Evolutionary conservation across 345 rosid species (phyloP), one percentile per base, ranked within the genome.

Genomic region (Ailanthus altissimus): DNA sequence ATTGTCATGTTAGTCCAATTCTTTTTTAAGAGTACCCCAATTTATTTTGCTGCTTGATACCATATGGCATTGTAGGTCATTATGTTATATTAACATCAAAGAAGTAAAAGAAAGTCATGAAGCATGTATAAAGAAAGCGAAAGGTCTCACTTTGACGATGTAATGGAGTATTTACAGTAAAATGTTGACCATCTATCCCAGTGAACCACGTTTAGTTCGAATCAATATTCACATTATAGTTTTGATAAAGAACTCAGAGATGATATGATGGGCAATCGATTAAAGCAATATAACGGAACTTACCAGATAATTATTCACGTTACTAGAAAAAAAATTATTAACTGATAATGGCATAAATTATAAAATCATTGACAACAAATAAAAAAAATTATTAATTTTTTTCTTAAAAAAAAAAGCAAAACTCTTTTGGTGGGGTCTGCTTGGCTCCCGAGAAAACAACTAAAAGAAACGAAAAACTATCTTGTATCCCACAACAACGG

Each of bases 231-330:
- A 45, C 23, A 67, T 67, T 67, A 32, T 45, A 67, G 38, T 67
- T 57, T 23, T 57, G 64, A 38, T 72, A 50, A 57, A 72, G 64
- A 72, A 38, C 49, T 36, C 12, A 78, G n/a, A 67, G 51, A 25
- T 45, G 71, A 13, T 63, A 20, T 5, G 4, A 40, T 40, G 5
- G 16, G 47, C 45, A 38, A 38, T 63, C 36, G n/a, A 18, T 10
- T 38, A 2, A 63, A 38, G 6, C 13, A 38, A 18, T 18, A 46
- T 21, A 45, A 13, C 2, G 20, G 21, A 45, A 67, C 28, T 45
- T 2, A 23, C 6, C 10, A 6, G 53, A 51, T 23, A 45, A 21
- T 12, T 66, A 25, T 15, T 66, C 9, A 66, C 38, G n/a, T n/a
- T n/a, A n/a, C 70, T 21, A 5, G 8, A 36, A 50, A 18, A 53